Percentiles rank a stretch among this genome's conserved stretches.
These are phyloP conservation scores for Fusarium drepaniforme DNA, from an alignment of 2,329 filamentous ascomycete species.

Conservation along the genomic window DNA sequence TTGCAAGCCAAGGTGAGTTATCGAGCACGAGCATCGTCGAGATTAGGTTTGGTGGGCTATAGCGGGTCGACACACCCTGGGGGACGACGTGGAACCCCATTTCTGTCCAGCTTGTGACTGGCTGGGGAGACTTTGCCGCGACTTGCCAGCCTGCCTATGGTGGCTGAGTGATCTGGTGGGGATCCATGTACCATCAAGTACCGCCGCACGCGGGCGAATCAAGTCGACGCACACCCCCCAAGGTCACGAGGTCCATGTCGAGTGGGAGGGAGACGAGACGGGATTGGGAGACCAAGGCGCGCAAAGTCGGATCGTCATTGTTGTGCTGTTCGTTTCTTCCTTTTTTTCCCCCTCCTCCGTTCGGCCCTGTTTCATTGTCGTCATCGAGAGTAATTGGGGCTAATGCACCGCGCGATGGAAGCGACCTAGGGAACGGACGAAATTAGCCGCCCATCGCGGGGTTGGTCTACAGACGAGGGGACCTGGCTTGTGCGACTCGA, in stretches of 20 bases:
- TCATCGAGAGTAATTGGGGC: conserved; percentile 13
- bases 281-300: conserved; percentile 17
- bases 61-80: conserved; percentile 21
- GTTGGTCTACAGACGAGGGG: neutral
- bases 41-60: conserved; percentile 46
- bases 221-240: conserved; percentile 20
- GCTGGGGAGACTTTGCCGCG: conserved; percentile 17
- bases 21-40: conserved; percentile 39
- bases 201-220: conserved; percentile 31
- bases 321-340: neutral
- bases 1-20: conserved; percentile 3
- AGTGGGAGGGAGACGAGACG: conserved; percentile 4
- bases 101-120: conserved; percentile 3
- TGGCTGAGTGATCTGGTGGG: neutral
- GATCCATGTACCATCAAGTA: conserved; percentile 28
- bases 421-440: neutral
- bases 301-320: conserved; percentile 29
- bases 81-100: neutral
- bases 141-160: conserved; percentile 1
- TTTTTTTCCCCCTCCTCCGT: neutral
- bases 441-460: conserved; percentile 4
- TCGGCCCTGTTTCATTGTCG: conserved; percentile 9
- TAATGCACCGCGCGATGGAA: neutral
- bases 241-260: conserved; percentile 30
- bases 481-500: conserved; percentile 9